Conservation (phyloP, 2,329 filamentous ascomycete species). For the Daldinia sp. region DNA sequence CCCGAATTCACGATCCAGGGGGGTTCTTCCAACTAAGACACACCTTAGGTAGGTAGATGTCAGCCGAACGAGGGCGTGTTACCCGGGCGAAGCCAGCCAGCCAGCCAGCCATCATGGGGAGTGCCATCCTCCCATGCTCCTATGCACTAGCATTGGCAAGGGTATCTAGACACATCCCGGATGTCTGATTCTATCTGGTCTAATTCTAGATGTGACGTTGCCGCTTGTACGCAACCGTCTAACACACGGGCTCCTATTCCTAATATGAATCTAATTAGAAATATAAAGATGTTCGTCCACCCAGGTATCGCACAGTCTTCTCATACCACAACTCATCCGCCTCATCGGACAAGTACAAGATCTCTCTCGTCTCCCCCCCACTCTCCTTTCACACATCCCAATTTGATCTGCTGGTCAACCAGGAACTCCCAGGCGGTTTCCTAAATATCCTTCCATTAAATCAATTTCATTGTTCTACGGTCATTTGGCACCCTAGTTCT, state of each 20-base stretch:
- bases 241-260: too few relatives aligned
- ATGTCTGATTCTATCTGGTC: slow-evolving; percentile 3
- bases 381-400: slow-evolving; percentile 14
- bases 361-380: slow-evolving; percentile 34
- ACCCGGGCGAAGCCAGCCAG: slow-evolving; percentile 27
- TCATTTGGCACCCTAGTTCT: slow-evolving; percentile 30
- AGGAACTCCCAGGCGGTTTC: slow-evolving; percentile 40
- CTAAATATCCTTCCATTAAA: slow-evolving; percentile 28
- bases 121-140: slow-evolving; percentile 6
- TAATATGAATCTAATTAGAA: slow-evolving; percentile 5
- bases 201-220: slow-evolving; percentile 33
- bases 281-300: slow-evolving; percentile 33
- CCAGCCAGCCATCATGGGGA: slow-evolving; percentile 33
- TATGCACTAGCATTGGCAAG: neutral
- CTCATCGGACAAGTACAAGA: slow-evolving; percentile 24
- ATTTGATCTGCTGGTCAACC: slow-evolving; percentile 31
- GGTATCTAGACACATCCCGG: too few relatives aligned
- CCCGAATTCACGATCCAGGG: slow-evolving; percentile 34
- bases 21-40: slow-evolving; percentile 27
- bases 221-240: slow-evolving; percentile 13
- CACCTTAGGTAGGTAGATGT: too few relatives aligned
- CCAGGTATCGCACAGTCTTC: slow-evolving; percentile 1
- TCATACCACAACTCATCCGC: slow-evolving; percentile 18
- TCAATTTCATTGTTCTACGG: slow-evolving; percentile 33
- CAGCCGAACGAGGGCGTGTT: slow-evolving; percentile 25